Base-by-base conservation (phyloP, 495 filamentous ascomycete genomes). In the Penicillium cataractarum region DNA sequence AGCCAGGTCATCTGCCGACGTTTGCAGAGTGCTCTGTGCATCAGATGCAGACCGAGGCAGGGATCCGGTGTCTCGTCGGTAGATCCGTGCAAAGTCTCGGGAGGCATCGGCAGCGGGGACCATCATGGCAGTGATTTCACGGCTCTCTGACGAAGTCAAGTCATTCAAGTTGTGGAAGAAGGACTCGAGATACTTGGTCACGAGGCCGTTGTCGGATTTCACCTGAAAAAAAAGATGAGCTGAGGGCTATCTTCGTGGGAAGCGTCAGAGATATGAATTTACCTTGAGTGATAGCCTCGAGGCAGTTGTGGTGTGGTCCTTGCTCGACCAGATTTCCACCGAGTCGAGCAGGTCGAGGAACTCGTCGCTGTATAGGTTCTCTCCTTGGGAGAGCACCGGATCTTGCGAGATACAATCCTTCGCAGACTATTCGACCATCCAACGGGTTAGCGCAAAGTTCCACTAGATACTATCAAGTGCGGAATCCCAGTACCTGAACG, bases 201-300 rank as follows among this genome's bases (percentile, higher is more conserved):
- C 51, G 24, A 54, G 53, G 19, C 13, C 8, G 22, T 57, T 35
- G 35, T 58, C 52, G n/a, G 44, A 58, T 9, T 40, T 42, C 17
- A 21, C 48, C 37, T 65, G 57, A 6, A 60, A 35, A 53, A 58
- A 51, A 22, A 39, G 12, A 31, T 49, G 31, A 46, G 42, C 42
- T 46, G 42, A 49, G n/a, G 22, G 12, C 21, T 4, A n/a, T 21
- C 21, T 27, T 1, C 13, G 15, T 27, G 46, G 24, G 29, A 9
- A 19, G 7, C 24, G 10, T 29, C 12, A 29, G 1, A 24, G 22
- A n/a, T 52, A 8, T 22, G 26, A 9, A 52, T 17, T 35, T 73
- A 78, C 76, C 69, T 77, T 65, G 22, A 76, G 55, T 0, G 65
- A 63, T 4, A 76, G 35, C 39, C 55, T 72, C 29, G 71, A 57